phyloP scores from a whole-genome alignment of 164 flowering plant species.

The Macadamia integrifolia region DNA sequence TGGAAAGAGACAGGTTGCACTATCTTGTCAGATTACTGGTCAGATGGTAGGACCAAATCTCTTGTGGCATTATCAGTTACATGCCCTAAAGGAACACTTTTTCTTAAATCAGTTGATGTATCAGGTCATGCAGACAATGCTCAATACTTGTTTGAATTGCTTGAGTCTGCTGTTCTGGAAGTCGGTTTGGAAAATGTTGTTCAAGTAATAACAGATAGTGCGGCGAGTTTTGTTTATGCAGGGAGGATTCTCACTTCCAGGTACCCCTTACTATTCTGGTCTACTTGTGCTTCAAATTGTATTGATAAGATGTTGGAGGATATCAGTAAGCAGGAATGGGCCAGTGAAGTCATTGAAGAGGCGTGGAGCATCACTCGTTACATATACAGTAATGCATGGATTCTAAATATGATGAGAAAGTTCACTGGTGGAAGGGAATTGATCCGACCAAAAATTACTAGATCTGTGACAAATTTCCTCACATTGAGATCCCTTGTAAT shows the following conservation, averaged over 20 bases:
- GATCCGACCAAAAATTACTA: conserved; percentile 41
- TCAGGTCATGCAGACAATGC: conserved; percentile 54
- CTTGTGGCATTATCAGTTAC: conserved; percentile 46
- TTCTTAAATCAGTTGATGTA: conserved; percentile 55
- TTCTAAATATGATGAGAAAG: conserved; percentile 47
- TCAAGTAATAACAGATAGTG: conserved; percentile 61
- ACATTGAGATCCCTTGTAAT: conserved; percentile 48
- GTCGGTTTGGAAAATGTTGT: conserved; percentile 67
- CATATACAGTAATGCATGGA: conserved; percentile 47
- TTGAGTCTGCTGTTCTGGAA: conserved; percentile 53
- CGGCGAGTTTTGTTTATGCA: conserved; percentile 44
- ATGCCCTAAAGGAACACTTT: conserved; percentile 53
- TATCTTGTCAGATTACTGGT: conserved; percentile 53
- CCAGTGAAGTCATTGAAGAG: conserved; percentile 46
- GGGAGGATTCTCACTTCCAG: conserved; percentile 59
- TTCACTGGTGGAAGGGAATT: conserved; percentile 57
- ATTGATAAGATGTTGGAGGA: conserved; percentile 65
- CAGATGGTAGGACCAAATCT: conserved; percentile 44
- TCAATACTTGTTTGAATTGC: conserved; percentile 43
- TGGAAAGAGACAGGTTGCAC: conserved; percentile 73
- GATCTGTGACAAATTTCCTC: conserved; percentile 43
- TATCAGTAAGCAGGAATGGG: conserved; percentile 51
- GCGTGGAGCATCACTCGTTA: conserved; percentile 43
- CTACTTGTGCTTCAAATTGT: conserved; percentile 73
- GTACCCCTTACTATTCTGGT: conserved; percentile 57